phyloP scores from a whole-genome alignment of 2,329 filamentous ascomycete genomes.

The Aspergillus fumigatus region DNA sequence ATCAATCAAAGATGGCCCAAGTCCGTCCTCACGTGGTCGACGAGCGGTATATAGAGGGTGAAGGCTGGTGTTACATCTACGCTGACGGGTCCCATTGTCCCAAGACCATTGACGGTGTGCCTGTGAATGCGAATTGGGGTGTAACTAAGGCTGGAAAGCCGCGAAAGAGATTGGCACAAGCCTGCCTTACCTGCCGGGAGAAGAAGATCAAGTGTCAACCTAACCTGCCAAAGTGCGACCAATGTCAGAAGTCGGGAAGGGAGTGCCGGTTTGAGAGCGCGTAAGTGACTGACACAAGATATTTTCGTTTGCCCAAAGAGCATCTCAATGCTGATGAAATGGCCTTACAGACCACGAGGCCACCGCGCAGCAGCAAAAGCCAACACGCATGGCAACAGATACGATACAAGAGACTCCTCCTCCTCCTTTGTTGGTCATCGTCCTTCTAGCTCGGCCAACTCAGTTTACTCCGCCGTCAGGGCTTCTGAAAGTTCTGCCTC shows the following conservation, averaged over 20 bases:
- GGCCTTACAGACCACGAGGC: conserved; percentile 28
- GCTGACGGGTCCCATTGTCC: conserved; percentile 80
- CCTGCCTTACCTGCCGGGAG: conserved; percentile 88
- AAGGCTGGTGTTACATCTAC: conserved; percentile 80
- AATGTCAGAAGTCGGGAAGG: conserved; percentile 87
- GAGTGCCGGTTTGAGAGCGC: conserved; percentile 81
- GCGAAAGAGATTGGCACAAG: conserved; percentile 82
- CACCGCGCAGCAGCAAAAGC: conserved; percentile 25
- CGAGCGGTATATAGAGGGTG: conserved; percentile 57
- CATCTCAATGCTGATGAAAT: conserved; percentile 8
- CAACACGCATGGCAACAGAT: conserved; percentile 18
- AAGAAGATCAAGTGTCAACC: conserved; percentile 98
- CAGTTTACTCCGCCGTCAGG: conserved; percentile 26
- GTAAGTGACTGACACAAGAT: conserved; percentile 51
- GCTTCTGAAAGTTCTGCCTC: conserved; percentile 30
- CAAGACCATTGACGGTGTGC: conserved; percentile 77
- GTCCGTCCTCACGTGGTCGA: conserved; percentile 35
- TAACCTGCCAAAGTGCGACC: conserved; percentile 78
- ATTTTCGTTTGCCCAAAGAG: not conserved
- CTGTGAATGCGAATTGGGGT: conserved; percentile 87
- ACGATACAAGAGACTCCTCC: conserved; percentile 19
- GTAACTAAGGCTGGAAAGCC: conserved; percentile 93
- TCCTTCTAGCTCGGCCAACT: conserved; percentile 19
- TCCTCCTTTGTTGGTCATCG: conserved; percentile 13
- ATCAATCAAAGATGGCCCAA: conserved; percentile 11